These are phyloP conservation scores for Corynascus novoguineensis DNA, from an alignment of 495 filamentous ascomycete genomes.

Conservation along the genomic window DNA sequence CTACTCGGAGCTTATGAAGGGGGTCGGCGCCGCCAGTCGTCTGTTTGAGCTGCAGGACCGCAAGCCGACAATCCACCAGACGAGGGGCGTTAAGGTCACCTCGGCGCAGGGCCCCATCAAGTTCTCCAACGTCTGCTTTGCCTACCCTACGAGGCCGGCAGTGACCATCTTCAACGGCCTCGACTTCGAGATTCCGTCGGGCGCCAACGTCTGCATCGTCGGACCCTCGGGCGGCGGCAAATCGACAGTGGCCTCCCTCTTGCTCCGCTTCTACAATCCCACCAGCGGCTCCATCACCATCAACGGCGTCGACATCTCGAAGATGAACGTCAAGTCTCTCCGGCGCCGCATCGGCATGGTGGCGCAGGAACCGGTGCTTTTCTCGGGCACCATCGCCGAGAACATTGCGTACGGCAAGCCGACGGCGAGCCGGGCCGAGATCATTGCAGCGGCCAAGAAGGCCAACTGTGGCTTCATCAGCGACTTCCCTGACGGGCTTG, in stretches of 20 bases:
- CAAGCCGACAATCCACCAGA: slow-evolving; percentile 77
- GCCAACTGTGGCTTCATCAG: slow-evolving; percentile 97
- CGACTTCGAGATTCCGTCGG: slow-evolving; percentile 84
- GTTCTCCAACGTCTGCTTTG: slow-evolving; percentile 79
- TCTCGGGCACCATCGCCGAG: slow-evolving; percentile 91
- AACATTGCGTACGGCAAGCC: slow-evolving; percentile 95
- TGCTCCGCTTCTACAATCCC: slow-evolving; percentile 87
- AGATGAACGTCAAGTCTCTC: slow-evolving; percentile 92
- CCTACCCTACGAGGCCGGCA: slow-evolving; percentile 85
- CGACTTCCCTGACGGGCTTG: slow-evolving; percentile 93
- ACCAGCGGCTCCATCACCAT: slow-evolving; percentile 73
- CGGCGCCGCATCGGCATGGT: slow-evolving; percentile 92
- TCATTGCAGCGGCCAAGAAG: slow-evolving; percentile 78
- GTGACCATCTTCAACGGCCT: slow-evolving; percentile 87
- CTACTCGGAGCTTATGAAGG: slow-evolving; percentile 98
- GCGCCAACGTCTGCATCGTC: slow-evolving; percentile 92
- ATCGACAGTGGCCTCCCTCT: slow-evolving; percentile 81
- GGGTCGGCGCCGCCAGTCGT: slow-evolving; percentile 88
- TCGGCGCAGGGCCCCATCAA: slow-evolving; percentile 83
- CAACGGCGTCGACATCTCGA: slow-evolving; percentile 73
- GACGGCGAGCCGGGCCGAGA: slow-evolving; percentile 67
- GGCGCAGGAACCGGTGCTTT: slow-evolving; percentile 89
- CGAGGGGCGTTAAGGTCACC: slow-evolving; percentile 65
- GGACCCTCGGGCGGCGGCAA: slow-evolving; percentile 94
- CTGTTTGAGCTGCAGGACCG: slow-evolving; percentile 96